Evolutionary conservation across 805 yeast genomes (phyloP).

Genomic region (Candida hungchunana): DNA sequence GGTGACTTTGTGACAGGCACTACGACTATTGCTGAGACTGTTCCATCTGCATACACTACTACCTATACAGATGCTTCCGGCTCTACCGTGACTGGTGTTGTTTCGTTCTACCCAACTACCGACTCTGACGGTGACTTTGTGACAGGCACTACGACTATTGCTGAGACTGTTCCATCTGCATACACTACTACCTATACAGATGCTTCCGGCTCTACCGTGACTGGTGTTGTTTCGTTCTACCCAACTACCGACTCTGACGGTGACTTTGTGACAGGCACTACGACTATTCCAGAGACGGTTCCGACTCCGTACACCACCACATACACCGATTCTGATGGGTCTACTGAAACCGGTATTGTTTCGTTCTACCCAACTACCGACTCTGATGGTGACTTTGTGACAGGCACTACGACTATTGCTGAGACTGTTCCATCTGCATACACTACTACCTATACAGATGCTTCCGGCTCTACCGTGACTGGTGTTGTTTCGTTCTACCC

Average conservation of each 20-base stretch:
- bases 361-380: conserved; percentile 9
- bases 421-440: conserved; percentile 6
- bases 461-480: conserved; percentile 3
- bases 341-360: conserved; percentile 6
- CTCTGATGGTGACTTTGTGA: conserved; percentile 4
- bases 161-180: conserved; percentile 4
- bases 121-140: conserved; percentile 5
- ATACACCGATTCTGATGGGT: conserved; percentile 11
- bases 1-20: conserved; percentile 8
- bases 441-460: conserved; percentile 5
- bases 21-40: conserved; percentile 9
- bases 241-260: conserved; percentile 5
- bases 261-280: conserved; percentile 1
- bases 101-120: conserved; percentile 9
- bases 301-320: conserved; percentile 14
- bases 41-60: conserved; percentile 7
- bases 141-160: conserved; percentile 3
- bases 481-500: conserved; percentile 5
- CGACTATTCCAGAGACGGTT: conserved; percentile 4
- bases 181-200: conserved; percentile 10
- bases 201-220: conserved; percentile 5
- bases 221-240: conserved; percentile 7
- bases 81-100: conserved; percentile 4
- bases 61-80: conserved; percentile 4
- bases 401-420: no score